These are phyloP conservation scores for Candida loeiensis DNA, from an alignment of 805 yeast species.

Conservation along the genomic window DNA sequence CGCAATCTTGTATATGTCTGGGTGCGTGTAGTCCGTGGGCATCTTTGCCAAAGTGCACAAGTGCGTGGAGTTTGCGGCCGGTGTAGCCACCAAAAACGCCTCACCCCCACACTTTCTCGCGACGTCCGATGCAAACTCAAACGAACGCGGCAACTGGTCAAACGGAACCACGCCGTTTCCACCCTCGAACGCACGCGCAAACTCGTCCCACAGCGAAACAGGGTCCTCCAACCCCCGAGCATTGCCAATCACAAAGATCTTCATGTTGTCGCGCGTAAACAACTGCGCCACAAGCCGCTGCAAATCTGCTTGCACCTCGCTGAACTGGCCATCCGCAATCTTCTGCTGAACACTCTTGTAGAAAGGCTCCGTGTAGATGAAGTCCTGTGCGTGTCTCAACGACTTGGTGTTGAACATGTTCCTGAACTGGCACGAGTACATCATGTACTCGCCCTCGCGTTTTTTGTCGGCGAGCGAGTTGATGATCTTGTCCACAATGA, in stretches of 20 bases:
- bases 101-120: conserved; percentile 51
- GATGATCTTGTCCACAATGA: conserved; percentile 59
- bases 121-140: conserved; percentile 48
- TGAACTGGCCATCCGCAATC: conserved; percentile 54
- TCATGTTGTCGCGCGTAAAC: conserved; percentile 56
- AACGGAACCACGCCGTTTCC: conserved; percentile 10
- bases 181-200: conserved; percentile 16
- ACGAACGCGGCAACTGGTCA: conserved; percentile 49
- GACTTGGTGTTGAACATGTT: conserved; percentile 56
- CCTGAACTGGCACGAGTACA: conserved; percentile 59
- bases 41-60: conserved; percentile 57
- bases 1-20: conserved; percentile 65
- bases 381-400: conserved; percentile 61
- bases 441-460: conserved; percentile 60
- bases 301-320: conserved; percentile 45
- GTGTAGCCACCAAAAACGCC: conserved; percentile 66
- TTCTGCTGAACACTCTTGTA: conserved; percentile 42
- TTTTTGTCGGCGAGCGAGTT: conserved; percentile 60
- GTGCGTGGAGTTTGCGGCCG: conserved; percentile 82
- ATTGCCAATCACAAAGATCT: conserved; percentile 72
- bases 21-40: conserved; percentile 44
- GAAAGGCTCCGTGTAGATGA: conserved; percentile 58
- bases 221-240: conserved; percentile 50
- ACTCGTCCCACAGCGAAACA: conserved; percentile 53
- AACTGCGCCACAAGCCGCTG: conserved; percentile 49